phyloP scores from a whole-genome alignment of 2,329 filamentous ascomycete species.

The Lithohypha guttulata region DNA sequence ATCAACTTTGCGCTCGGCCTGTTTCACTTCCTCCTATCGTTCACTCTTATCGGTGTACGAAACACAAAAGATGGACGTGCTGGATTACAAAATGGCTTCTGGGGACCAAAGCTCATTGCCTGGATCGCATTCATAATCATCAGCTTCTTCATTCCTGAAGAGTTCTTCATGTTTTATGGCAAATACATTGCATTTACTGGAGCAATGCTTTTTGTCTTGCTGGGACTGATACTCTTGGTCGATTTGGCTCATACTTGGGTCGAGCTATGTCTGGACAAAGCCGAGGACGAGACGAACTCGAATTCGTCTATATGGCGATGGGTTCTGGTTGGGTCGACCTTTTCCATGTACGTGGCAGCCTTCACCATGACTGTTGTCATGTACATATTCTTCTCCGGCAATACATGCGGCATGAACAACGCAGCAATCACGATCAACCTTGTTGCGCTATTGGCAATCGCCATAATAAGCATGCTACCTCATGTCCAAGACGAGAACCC shows the following conservation, averaged over 20 bases:
- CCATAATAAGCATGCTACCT: slow-evolving; percentile 78
- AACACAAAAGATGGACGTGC: slow-evolving; percentile 81
- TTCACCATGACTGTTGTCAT: slow-evolving; percentile 91
- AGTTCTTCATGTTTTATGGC: slow-evolving; percentile 90
- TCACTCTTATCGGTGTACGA: slow-evolving; percentile 74
- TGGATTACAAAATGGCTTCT: slow-evolving; percentile 92
- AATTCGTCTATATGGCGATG: slow-evolving; percentile 80
- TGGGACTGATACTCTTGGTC: slow-evolving; percentile 84
- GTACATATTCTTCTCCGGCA: slow-evolving; percentile 86
- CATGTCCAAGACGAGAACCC: slow-evolving; percentile 83
- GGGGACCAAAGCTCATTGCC: slow-evolving; percentile 87
- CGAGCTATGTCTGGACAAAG: slow-evolving; percentile 87
- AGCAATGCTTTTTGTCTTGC: slow-evolving; percentile 84
- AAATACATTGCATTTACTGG: slow-evolving; percentile 83
- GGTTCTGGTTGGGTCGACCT: slow-evolving; percentile 79
- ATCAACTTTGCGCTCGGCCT: slow-evolving; percentile 96
- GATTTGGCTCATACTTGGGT: slow-evolving; percentile 96
- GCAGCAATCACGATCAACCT: slow-evolving; percentile 91
- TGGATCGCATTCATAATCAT: slow-evolving; percentile 81
- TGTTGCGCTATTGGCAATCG: slow-evolving; percentile 68
- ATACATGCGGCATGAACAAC: slow-evolving; percentile 88
- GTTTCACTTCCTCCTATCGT: slow-evolving; percentile 79
- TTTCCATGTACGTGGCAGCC: slow-evolving; percentile 86
- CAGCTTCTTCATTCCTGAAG: slow-evolving; percentile 90
- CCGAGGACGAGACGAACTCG: slow-evolving; percentile 50